Evolutionary conservation across 2,329 filamentous ascomycete species (phyloP), one percentile per base, ranked within the genome.

Genomic region (Septoria linicola): DNA sequence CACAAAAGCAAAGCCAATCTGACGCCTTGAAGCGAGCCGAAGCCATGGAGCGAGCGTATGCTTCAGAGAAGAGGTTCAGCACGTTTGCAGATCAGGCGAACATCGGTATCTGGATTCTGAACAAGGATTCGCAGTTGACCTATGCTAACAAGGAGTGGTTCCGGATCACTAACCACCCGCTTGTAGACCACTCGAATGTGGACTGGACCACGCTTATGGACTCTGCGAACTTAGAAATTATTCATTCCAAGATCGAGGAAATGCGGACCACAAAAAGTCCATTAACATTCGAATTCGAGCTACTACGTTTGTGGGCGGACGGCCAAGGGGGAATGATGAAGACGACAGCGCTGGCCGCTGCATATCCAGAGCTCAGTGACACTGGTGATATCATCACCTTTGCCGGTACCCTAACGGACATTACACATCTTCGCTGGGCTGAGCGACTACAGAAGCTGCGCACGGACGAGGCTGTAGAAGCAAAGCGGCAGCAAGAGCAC

Each of bases 71-170:
- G 30, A 41, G 59, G 14, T 63, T 64, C 36, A 41, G 49, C 6
- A 53, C 49, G 4, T 64, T 64, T 39, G 54, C 55, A 3, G 55
- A 57, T 68, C 8, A 74, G 70, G 44, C 68, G 60, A 16, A 63
- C 66, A 13, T 74, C 55, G 64, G 34, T 50, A 70, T 57, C 49
- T 70, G 31, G 59, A 65, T 48, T 20, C 57, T 42, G 55, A 61
- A 54, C 27, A 48, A 36, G 7, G 37, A 57, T 8, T n/a, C 11
- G 67, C 69, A 0, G 71, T 74, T 31, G 73, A 72, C 3, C 63
- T 73, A 2, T 57, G 78, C 4, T 47, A 78, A 78, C 30, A 72
- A 41, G 2, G 70, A 70, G 3, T 78, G 73, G 54, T 78, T 72
- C 47, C 72, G 76, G 27, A 73, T 78, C 70, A 76, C 72, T 0